Evolutionary conservation across 192 early-diverging fungal species (phyloP).

Genomic region (Gryganskiella cystojenkinii): DNA sequence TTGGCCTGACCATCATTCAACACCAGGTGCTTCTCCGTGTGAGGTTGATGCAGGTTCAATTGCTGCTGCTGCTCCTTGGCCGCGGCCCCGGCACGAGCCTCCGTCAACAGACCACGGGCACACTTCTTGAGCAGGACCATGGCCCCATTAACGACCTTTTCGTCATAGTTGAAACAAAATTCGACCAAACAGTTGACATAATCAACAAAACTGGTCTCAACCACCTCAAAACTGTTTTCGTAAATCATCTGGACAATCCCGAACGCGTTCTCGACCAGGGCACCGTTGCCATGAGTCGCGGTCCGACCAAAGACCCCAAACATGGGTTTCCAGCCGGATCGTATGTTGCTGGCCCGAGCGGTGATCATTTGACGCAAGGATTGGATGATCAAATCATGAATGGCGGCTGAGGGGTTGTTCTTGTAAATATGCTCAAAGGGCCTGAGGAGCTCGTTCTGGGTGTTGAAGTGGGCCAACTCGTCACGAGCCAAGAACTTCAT

Average conservation of each 20-base stretch:
- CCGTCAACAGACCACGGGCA: slow-evolving; percentile 50
- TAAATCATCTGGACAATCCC: slow-evolving; percentile 57
- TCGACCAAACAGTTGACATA: slow-evolving; percentile 62
- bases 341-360: slow-evolving; percentile 79
- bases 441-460: slow-evolving; percentile 92
- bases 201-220: slow-evolving; percentile 59
- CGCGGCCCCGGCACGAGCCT: slow-evolving; percentile 24
- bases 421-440: slow-evolving; percentile 89
- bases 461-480: slow-evolving; percentile 91
- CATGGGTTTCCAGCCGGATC: slow-evolving; percentile 84
- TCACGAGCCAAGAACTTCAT: slow-evolving; percentile 97
- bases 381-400: slow-evolving; percentile 78
- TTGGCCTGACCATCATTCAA: slow-evolving; percentile 70
- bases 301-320: slow-evolving; percentile 73
- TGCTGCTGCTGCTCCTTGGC: slow-evolving; percentile 30
- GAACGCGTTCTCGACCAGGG: slow-evolving; percentile 59
- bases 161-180: slow-evolving; percentile 59
- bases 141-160: slow-evolving; percentile 64
- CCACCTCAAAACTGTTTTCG: slow-evolving; percentile 56
- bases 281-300: slow-evolving; percentile 68
- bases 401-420: slow-evolving; percentile 76
- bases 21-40: slow-evolving; percentile 46
- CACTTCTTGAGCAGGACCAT: slow-evolving; percentile 62
- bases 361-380: slow-evolving; percentile 81
- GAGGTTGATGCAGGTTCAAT: not conserved